A percentile compares a stretch with the other conserved stretches of the same genome.
Evolutionary conservation across 306 rosid species (phyloP).

Genomic region (Mimosa bimucronata): DNA sequence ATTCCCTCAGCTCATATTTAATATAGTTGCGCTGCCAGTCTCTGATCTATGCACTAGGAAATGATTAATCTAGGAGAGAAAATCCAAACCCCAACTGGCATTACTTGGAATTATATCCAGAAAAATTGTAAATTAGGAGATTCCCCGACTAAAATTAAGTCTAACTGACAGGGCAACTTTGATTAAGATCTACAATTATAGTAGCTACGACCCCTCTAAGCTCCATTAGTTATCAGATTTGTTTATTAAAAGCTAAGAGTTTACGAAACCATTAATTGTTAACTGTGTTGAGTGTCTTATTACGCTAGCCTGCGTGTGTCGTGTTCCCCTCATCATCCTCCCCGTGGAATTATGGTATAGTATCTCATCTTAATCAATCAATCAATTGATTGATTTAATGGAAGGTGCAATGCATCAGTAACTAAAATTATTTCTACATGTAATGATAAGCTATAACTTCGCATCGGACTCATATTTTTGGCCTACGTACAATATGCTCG

Average conservation of each 20-base stretch:
- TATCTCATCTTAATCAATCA: conserved; percentile 3
- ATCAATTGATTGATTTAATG: conserved; percentile 5
- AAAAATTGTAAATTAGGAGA: conserved; percentile 46
- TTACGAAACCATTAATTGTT: conserved; percentile 1
- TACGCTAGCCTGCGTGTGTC: conserved; percentile 19
- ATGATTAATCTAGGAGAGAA: conserved; percentile 32
- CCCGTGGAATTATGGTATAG: not conserved
- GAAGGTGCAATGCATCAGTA: not conserved
- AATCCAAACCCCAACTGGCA: conserved; percentile 62
- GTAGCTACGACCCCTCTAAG: conserved; percentile 11
- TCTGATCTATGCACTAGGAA: conserved; percentile 27
- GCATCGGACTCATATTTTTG: not conserved
- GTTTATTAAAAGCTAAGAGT: not conserved
- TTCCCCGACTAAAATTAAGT: conserved; percentile 42
- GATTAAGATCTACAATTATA: conserved; percentile 28
- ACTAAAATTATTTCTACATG: not conserved
- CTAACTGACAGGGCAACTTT: conserved; percentile 44
- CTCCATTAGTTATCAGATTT: not conserved
- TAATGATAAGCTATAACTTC: not conserved
- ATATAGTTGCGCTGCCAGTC: conserved; percentile 4
- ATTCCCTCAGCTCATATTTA: conserved; percentile 8
- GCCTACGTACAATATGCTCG: not conserved
- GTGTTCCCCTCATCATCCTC: not conserved
- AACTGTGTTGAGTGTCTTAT: not conserved
- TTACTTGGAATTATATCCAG: conserved; percentile 63